Evolutionary conservation across 106 monocot species (phyloP), one percentile per base, ranked within the genome.

Genomic region (Posidonia australis): DNA sequence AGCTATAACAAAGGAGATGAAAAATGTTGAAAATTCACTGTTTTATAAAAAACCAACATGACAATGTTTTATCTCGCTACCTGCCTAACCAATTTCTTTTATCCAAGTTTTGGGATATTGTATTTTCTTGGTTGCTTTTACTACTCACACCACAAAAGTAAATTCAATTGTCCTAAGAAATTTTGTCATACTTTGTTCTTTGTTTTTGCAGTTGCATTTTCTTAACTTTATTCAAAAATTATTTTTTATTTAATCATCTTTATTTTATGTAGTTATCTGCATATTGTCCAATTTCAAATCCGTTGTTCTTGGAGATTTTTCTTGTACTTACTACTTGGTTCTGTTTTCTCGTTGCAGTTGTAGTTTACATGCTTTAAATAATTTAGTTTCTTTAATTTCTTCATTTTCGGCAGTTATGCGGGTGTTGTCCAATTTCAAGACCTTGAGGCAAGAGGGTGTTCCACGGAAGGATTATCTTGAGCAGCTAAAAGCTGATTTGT

Each of bases 361-460:
- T 36, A 36, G 36, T 36, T 36, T 36, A 36, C 7, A 4, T 7
- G n/a, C n/a, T n/a, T n/a, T n/a, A n/a, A n/a, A 36, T 7, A 36
- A 36, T 36, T 36, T 36, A 36, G 7, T 36, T 7, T 60, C 1
- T 47, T 18, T 22, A n/a, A n/a, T n/a, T 70, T 32, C 14, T 53
- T 16, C 20, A 5, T 23, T 74, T 56, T 10, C 2, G 68, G 13
- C 46, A 98, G 96, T 98, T 74, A 74, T 87, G 23, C 72, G 86
- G 3, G 90, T 90, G 21, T 77, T 98, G 1, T 80, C 87, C 12
- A 90, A 87, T 70, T 90, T 98, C 60, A 87, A 83, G 20, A 51
- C 64, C 32, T 56, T 90, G 69, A 90, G 78, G 68, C 84, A 87
- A 53, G 80, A 90, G 65, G 90, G 76, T 58, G 66, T 70, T 12